Conservation (phyloP, 192 early-diverging fungal species). For the Backusella liffmaniae region DNA sequence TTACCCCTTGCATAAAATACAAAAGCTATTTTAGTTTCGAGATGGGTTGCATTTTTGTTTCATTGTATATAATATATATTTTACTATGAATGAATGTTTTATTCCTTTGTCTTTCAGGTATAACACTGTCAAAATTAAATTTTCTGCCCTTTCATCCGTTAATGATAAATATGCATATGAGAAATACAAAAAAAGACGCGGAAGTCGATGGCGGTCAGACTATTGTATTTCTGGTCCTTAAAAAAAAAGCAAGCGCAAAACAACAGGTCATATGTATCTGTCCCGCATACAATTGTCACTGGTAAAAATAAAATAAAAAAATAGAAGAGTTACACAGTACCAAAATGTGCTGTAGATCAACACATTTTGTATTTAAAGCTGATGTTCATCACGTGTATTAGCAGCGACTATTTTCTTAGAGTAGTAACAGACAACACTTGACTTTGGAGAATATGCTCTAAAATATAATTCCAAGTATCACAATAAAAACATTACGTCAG, state of each 20-base stretch:
- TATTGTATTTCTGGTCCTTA: neutral
- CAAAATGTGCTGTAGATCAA: neutral
- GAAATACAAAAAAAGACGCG: neutral
- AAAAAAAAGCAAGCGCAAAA: neutral
- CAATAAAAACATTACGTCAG: too few relatives aligned
- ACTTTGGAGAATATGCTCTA: neutral
- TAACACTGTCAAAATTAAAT: neutral
- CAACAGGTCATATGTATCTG: neutral
- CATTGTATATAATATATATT: neutral
- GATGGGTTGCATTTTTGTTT: neutral
- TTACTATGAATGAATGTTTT: neutral
- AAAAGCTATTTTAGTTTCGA: neutral
- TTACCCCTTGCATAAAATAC: neutral
- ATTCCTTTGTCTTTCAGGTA: neutral
- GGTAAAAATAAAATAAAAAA: neutral
- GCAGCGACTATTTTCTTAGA: too few relatives aligned
- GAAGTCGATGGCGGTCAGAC: too few relatives aligned
- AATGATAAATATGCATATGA: neutral
- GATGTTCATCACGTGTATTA: neutral
- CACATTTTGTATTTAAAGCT: neutral
- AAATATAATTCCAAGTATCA: neutral
- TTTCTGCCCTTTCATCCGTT: neutral
- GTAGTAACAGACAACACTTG: neutral
- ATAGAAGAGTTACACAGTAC: neutral
- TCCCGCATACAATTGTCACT: neutral